Percentiles rank a stretch among this genome's conserved stretches.
Evolutionary conservation across 805 yeast species (phyloP).

Genomic region (Ogataea angusta): DNA sequence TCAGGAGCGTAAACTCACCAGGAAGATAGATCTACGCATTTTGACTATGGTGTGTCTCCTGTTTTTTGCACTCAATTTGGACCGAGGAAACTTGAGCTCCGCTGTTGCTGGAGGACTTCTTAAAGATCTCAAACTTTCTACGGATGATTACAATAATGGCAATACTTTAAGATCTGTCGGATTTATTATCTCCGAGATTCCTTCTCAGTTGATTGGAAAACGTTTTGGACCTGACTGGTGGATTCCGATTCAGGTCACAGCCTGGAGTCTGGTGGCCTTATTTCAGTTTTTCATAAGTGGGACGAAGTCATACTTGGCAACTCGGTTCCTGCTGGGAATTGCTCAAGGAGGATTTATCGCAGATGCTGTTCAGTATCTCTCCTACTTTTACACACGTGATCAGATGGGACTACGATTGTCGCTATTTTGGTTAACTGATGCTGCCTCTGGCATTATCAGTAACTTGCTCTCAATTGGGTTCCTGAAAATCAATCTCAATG

Average conservation of each 20-base stretch:
- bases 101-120: conserved; percentile 54
- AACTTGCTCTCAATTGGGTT: conserved; percentile 51
- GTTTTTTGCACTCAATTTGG: conserved; percentile 54
- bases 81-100: conserved; percentile 51
- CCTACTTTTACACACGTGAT: conserved; percentile 35
- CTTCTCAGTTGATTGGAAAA: conserved; percentile 59
- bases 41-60: conserved; percentile 30
- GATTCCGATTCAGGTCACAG: conserved; percentile 50
- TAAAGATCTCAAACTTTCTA: conserved; percentile 44
- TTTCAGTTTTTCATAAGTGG: conserved; percentile 29
- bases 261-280: conserved; percentile 53
- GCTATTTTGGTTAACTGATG: conserved; percentile 40
- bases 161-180: conserved; percentile 41
- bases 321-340: conserved; percentile 33
- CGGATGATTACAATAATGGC: conserved; percentile 55
- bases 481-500: conserved; percentile 31
- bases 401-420: conserved; percentile 48
- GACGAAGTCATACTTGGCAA: conserved; percentile 28
- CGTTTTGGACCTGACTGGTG: conserved; percentile 56
- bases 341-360: conserved; percentile 38
- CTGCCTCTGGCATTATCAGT: conserved; percentile 41
- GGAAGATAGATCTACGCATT: conserved; percentile 16
- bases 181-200: conserved; percentile 53
- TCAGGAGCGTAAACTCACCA: conserved; percentile 14
- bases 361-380: conserved; percentile 33